Evolutionary conservation across 805 yeast genomes (phyloP).

Genomic region (Spathaspora boniae): DNA sequence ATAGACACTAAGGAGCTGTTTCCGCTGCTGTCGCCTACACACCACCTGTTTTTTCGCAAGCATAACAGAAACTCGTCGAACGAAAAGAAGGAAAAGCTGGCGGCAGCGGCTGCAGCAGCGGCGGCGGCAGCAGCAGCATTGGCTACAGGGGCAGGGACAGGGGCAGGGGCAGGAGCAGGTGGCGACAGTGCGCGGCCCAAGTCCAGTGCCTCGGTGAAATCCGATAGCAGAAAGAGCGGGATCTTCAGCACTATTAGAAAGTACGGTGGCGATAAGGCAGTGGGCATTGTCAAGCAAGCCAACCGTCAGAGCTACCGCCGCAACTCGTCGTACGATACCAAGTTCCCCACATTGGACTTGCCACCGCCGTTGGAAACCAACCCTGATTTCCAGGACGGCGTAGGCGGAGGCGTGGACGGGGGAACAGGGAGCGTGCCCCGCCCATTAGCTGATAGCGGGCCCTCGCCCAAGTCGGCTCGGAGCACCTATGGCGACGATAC

Average conservation of each 20-base stretch:
- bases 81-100: constrained; percentile 8
- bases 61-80: constrained; percentile 53
- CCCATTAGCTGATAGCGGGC: constrained; percentile 1
- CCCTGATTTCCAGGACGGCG: neutral
- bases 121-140: neutral
- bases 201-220: neutral
- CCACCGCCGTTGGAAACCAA: constrained; percentile 5
- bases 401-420: neutral
- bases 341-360: constrained; percentile 2
- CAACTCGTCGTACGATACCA: neutral
- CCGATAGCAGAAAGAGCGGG: constrained; percentile 24
- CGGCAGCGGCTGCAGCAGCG: neutral
- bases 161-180: constrained; percentile 2
- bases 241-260: constrained; percentile 39
- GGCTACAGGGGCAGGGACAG: constrained; percentile 1
- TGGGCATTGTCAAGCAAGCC: constrained; percentile 3
- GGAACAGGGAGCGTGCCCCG: constrained; percentile 4
- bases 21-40: constrained; percentile 12
- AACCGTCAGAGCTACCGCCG: neutral
- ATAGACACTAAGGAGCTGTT: constrained; percentile 21
- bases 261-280: constrained; percentile 22
- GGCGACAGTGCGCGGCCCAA: too few relatives aligned
- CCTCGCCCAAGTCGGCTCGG: constrained; percentile 1
- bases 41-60: constrained; percentile 52
- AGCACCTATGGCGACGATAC: too few relatives aligned